Evolutionary conservation across 176 grass and related monocot species (phyloP), one percentile per base, ranked within the genome.

Genomic region (Triticum dicoccoides): DNA sequence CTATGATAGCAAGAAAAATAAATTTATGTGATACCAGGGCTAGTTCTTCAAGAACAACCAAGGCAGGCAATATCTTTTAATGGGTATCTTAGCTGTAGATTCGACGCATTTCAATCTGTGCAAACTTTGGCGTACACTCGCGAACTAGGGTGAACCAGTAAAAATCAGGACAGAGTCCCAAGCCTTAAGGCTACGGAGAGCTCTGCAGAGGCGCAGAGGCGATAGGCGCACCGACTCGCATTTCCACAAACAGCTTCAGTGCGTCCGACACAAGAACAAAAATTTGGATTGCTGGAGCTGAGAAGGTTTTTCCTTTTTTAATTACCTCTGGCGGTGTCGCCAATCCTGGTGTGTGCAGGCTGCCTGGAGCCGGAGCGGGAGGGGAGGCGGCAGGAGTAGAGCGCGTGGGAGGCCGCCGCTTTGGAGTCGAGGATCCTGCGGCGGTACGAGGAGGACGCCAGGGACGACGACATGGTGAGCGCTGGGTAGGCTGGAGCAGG

Each of bases 401-500:
- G 59, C 72, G 41, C 58, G 61, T 65, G 72, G 61, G 83, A 65
- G 13, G 54, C 65, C 42, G 65, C 54, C 18, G 34, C 42, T 20
- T 38, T 83, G 84, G 58, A 83, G 18, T 83, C 79, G 7, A 90
- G 41, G 23, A 90, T 83, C 42, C 84, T 78, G 41, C 84, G 79
- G 73, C 89, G 84, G 74, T 90, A 83, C 3, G 15, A 65, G 29
- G 89, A 90, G 65, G 30, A 12, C 39, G 72, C 88, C 38, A 89
- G 67, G 2, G 84, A 84, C 70, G 58, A 34, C 5, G 89, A 67
- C 81, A 79, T 79, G 61, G 63, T 2, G 8, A 56, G 1, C 69
- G 63, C 37, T 17, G 3, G 18, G 76, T 21, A 11, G 3, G 65
- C 30, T 5, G 73, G 58, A 34, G 69, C 24, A 21, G 69, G 65